Conservation (phyloP, 768 basidiomycete genomes). For the Russula emetica region DNA sequence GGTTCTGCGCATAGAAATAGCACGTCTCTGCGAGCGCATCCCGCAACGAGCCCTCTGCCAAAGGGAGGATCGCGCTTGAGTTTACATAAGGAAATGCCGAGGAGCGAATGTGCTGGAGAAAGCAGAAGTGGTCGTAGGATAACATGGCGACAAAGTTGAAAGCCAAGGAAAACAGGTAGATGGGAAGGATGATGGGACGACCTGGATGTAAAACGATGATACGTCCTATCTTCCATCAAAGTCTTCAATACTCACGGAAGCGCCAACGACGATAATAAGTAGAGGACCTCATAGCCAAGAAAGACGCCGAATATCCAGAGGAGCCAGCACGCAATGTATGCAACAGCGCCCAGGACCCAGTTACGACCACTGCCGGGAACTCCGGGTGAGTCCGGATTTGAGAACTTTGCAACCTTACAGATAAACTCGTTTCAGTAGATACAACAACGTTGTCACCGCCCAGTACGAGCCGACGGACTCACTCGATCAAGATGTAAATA, state of each 20-base stretch:
- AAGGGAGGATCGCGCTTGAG: constrained; percentile 35
- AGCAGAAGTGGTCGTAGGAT: constrained; percentile 80
- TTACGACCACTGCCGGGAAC: constrained; percentile 66
- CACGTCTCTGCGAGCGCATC: constrained; percentile 77
- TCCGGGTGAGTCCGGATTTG: constrained; percentile 64
- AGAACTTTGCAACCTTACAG: constrained; percentile 66
- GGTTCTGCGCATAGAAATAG: constrained; percentile 80
- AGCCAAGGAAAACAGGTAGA: constrained; percentile 78
- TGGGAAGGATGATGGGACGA: constrained; percentile 75
- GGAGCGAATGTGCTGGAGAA: constrained; percentile 72
- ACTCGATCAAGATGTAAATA: constrained; percentile 80
- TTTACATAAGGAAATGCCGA: constrained; percentile 56
- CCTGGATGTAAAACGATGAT: constrained; percentile 42
- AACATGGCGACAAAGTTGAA: constrained; percentile 71
- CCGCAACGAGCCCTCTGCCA: constrained; percentile 33
- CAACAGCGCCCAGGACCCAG: constrained; percentile 79
- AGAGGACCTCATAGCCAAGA: constrained; percentile 71
- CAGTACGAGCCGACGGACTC: constrained; percentile 37
- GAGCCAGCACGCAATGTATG: constrained; percentile 79
- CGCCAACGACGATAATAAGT: constrained; percentile 75
- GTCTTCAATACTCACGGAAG: constrained; percentile 54
- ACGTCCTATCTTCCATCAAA: constrained; percentile 12
- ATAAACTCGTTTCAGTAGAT: constrained; percentile 3
- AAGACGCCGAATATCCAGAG: constrained; percentile 70
- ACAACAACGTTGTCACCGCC: background rate